A percentile compares a stretch with the other conserved stretches of the same genome.
phyloP scores from a whole-genome alignment of 208 protist species.

The Trichomonas vaginalis region DNA sequence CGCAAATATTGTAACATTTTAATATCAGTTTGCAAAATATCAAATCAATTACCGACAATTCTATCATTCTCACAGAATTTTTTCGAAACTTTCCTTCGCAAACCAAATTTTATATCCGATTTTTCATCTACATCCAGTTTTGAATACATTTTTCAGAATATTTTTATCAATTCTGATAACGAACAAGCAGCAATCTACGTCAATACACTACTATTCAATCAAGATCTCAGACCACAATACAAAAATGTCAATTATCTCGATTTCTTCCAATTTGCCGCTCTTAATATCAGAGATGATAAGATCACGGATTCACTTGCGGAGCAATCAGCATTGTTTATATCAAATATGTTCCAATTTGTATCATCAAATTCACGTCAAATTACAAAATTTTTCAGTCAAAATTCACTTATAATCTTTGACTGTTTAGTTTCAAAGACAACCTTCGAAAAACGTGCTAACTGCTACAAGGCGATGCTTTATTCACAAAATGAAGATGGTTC shows the following conservation, averaged over 20 bases:
- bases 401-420: not conserved
- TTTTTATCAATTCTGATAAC: not conserved
- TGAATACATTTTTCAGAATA: not conserved
- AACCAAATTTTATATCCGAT: not conserved
- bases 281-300: not conserved
- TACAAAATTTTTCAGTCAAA: not conserved
- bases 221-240: not conserved
- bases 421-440: not conserved
- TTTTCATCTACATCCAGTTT: not conserved
- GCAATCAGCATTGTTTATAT: not conserved
- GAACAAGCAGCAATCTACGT: not conserved
- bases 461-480: not conserved
- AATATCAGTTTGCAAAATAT: not conserved
- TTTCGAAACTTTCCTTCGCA: not conserved
- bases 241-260: not conserved
- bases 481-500: not conserved
- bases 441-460: not conserved
- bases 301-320: not conserved
- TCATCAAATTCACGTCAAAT: not conserved
- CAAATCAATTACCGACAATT: not conserved
- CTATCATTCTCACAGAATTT: not conserved
- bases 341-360: not conserved
- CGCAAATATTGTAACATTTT: not conserved
- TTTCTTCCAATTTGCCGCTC: not conserved
- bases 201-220: not conserved